Conservation (phyloP, 768 basidiomycete species). For the Tricholoma matsutake region DNA sequence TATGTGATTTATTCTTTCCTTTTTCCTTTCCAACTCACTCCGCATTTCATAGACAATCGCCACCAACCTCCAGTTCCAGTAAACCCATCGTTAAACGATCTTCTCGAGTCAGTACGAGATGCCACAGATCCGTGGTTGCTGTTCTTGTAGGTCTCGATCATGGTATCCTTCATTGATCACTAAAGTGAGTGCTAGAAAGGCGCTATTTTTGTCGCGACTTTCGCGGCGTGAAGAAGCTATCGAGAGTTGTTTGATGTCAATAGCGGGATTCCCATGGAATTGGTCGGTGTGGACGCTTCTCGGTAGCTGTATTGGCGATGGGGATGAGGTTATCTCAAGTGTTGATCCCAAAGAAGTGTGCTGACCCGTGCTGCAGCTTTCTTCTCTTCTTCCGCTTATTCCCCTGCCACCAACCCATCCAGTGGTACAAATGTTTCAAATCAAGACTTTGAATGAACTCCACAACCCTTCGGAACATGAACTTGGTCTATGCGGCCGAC, state of each 20-base stretch:
- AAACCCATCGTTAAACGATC: slow-evolving; percentile 52
- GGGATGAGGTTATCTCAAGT: slow-evolving; percentile 60
- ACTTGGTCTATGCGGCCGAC: slow-evolving; percentile 72
- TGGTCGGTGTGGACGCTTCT: slow-evolving; percentile 92
- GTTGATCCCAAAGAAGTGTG: slow-evolving; percentile 3
- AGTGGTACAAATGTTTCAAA: slow-evolving; percentile 68
- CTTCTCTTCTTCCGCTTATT: slow-evolving; percentile 45
- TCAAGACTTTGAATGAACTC: slow-evolving; percentile 86
- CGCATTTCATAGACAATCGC: slow-evolving; percentile 50
- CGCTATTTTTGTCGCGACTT: slow-evolving; percentile 76
- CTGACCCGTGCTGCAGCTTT: slow-evolving; percentile 34
- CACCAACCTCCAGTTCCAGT: slow-evolving; percentile 66
- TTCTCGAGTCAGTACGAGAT: slow-evolving; percentile 58
- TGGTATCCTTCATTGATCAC: not conserved
- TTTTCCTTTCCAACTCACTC: not conserved
- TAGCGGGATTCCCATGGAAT: slow-evolving; percentile 83
- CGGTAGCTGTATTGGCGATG: slow-evolving; percentile 74
- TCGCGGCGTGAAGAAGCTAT: slow-evolving; percentile 84
- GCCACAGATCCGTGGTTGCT: slow-evolving; percentile 77
- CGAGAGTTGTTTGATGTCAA: slow-evolving; percentile 72
- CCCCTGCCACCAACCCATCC: slow-evolving; percentile 47
- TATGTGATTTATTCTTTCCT: slow-evolving; percentile 30
- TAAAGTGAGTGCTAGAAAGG: slow-evolving; percentile 53
- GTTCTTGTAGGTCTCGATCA: slow-evolving; percentile 51
- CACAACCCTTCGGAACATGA: slow-evolving; percentile 89